Evolutionary conservation across 345 rosid species (phyloP).

Genomic region (Pistacia vera): DNA sequence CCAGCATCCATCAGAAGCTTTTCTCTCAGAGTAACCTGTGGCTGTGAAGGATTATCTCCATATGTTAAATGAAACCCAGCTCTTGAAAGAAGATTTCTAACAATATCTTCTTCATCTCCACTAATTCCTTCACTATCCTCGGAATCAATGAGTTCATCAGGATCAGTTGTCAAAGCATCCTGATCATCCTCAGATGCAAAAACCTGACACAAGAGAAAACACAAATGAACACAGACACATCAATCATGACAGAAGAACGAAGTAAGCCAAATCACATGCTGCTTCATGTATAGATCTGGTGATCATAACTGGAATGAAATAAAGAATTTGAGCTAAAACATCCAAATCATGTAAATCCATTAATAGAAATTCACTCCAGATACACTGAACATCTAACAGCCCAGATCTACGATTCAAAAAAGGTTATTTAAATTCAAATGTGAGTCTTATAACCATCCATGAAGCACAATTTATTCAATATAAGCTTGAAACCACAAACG

Average conservation of each 20-base stretch:
- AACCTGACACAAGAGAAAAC: constrained; percentile 56
- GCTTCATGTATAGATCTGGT: not conserved
- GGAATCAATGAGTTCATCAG: constrained; percentile 98
- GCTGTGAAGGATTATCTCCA: constrained; percentile 90
- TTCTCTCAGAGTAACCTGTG: constrained; percentile 83
- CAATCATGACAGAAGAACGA: constrained; percentile 7
- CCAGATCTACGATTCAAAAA: not conserved
- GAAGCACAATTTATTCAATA: not conserved
- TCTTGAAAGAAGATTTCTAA: constrained; percentile 89
- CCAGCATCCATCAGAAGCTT: constrained; percentile 99
- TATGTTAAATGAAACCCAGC: constrained; percentile 97
- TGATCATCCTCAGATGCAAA: constrained; percentile 97
- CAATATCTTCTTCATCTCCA: constrained; percentile 99
- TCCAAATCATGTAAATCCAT: not conserved
- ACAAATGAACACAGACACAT: constrained; percentile 13
- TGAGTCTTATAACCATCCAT: not conserved
- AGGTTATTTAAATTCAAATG: not conserved
- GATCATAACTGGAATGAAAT: too few relatives aligned
- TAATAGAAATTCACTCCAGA: not conserved
- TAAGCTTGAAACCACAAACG: not conserved
- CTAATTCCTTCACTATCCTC: constrained; percentile 96
- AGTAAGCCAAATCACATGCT: not conserved
- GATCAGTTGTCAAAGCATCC: constrained; percentile 98
- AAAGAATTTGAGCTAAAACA: not conserved
- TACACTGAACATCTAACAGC: not conserved